Conservation (phyloP, 169 alveolate species). For the Cryptosporidium bovis region DNA sequence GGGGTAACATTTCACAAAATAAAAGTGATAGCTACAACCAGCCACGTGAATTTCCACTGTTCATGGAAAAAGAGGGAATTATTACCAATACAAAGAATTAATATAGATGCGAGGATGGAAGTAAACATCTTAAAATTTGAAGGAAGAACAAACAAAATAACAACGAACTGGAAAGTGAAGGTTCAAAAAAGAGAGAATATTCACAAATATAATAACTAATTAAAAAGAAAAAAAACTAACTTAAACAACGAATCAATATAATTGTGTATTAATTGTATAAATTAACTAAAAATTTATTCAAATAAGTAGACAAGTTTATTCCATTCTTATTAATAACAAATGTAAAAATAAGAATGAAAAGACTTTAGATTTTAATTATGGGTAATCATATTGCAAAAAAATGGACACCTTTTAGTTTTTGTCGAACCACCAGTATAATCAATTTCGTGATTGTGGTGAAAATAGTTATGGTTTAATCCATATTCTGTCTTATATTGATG, state of each 20-base stretch:
- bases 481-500: too few relatives aligned
- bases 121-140: slow-evolving; percentile 32
- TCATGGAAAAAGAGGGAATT: not conserved
- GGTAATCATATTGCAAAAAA: slow-evolving; percentile 25
- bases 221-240: slow-evolving; percentile 9
- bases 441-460: too few relatives aligned
- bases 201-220: not conserved
- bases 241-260: not conserved
- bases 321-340: too few relatives aligned
- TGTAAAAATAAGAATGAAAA: too few relatives aligned
- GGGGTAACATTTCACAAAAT: too few relatives aligned
- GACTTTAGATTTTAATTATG: not conserved
- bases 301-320: too few relatives aligned
- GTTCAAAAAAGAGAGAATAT: not conserved
- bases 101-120: not conserved
- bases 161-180: not conserved
- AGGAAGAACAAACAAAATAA: not conserved
- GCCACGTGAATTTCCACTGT: not conserved
- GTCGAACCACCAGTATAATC: too few relatives aligned
- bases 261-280: not conserved
- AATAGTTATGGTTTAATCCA: too few relatives aligned
- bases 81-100: slow-evolving; percentile 9
- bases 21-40: not conserved
- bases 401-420: slow-evolving; percentile 49
- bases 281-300: too few relatives aligned